phyloP scores from a whole-genome alignment of 345 rosid species.

The Draba incana region DNA sequence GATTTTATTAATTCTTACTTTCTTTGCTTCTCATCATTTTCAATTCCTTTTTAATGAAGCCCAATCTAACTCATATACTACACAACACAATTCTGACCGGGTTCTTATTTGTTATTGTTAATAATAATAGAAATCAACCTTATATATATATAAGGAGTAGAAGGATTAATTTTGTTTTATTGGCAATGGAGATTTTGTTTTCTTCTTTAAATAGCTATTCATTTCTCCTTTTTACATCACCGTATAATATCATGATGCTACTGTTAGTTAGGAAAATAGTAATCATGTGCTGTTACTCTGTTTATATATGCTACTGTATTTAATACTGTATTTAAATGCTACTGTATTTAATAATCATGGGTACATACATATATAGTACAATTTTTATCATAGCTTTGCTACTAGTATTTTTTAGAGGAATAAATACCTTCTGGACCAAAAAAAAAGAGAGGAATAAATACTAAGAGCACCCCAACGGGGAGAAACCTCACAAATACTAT shows the following conservation, averaged over 20 bases:
- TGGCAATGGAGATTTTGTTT: neutral
- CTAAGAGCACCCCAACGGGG: no score
- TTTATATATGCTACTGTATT: no score
- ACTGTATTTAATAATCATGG: no score
- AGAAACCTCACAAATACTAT: no score
- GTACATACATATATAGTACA: no score
- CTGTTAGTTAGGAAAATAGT: constrained; percentile 1
- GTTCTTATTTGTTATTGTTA: neutral
- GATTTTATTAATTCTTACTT: neutral
- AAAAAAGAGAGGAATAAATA: no score
- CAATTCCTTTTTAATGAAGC: neutral
- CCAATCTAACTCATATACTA: neutral
- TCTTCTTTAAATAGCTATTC: neutral
- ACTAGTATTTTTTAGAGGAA: no score
- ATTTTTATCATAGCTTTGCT: no score
- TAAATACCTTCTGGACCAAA: no score
- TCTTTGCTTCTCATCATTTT: constrained; percentile 7
- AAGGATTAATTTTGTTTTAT: no score
- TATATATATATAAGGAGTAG: neutral
- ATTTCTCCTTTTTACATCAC: neutral
- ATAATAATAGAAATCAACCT: neutral
- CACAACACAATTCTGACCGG: neutral
- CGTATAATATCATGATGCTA: neutral
- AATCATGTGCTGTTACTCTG: constrained; percentile 2
- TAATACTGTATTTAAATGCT: no score